Evolutionary conservation across 2,329 filamentous ascomycete species (phyloP).

Genomic region (Aspergillus sp.): DNA sequence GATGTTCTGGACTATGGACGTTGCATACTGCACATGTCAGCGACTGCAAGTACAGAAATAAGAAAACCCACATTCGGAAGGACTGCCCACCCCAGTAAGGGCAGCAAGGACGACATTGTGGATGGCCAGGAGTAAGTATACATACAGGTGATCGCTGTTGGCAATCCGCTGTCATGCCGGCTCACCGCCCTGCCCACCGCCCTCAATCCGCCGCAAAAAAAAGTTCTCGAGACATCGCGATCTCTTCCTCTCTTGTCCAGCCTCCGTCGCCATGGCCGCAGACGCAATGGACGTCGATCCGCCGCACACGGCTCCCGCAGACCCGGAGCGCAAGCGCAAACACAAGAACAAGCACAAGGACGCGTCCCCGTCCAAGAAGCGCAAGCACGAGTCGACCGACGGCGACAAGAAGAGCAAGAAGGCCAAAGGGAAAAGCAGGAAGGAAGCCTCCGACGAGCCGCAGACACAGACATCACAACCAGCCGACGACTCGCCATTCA

Average conservation of each 20-base stretch:
- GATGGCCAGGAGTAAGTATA: not conserved
- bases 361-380: constrained; percentile 31
- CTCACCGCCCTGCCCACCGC: constrained; percentile 21
- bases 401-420: constrained; percentile 22
- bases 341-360: constrained; percentile 38
- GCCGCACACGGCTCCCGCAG: constrained; percentile 10
- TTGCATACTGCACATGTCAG: constrained; percentile 53
- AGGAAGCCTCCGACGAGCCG: constrained; percentile 19
- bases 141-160: constrained; percentile 11
- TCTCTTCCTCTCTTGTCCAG: constrained; percentile 7
- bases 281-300: constrained; percentile 34
- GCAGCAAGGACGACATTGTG: constrained; percentile 39
- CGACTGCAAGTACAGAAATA: constrained; percentile 3
- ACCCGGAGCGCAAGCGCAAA: constrained; percentile 33
- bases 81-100: constrained; percentile 52
- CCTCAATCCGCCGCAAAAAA: constrained; percentile 17
- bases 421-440: constrained; percentile 28
- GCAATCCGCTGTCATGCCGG: constrained; percentile 30
- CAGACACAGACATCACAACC: constrained; percentile 25
- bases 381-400: constrained; percentile 26
- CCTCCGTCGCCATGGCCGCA: constrained; percentile 26
- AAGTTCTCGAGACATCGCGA: constrained; percentile 13
- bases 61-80: constrained; percentile 46
- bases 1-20: constrained; percentile 65
- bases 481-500: constrained; percentile 66